Evolutionary conservation across 2,329 filamentous ascomycete species (phyloP).

Genomic region (Zymoseptoria pseudotritici): DNA sequence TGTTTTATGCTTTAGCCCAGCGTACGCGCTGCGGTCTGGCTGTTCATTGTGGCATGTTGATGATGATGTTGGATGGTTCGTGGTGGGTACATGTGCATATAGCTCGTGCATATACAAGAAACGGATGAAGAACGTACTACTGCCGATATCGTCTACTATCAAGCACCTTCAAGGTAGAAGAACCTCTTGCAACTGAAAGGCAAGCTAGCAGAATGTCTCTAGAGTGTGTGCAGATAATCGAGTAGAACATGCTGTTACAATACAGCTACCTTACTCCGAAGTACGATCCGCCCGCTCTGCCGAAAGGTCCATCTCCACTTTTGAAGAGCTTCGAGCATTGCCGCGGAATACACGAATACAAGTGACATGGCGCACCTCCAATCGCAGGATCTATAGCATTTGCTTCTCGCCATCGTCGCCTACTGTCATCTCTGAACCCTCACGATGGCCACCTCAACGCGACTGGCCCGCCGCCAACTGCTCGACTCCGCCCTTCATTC

Average conservation of each 20-base stretch:
- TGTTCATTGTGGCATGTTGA: background rate
- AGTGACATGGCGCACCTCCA: background rate
- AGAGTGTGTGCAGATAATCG: too few species aligned
- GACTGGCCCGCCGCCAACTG: conserved; percentile 13
- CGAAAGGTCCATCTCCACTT: background rate
- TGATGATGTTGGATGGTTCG: background rate
- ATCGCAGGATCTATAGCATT: background rate
- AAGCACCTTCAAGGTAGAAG: too few species aligned
- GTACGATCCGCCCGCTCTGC: background rate
- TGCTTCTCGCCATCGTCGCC: background rate
- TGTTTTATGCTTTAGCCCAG: background rate
- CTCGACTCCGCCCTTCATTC: conserved; percentile 8
- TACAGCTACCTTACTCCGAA: background rate
- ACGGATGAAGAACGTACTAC: background rate
- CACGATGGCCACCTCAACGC: conserved; percentile 28
- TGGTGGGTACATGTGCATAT: background rate
- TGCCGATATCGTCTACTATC: too few species aligned
- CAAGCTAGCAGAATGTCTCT: too few species aligned
- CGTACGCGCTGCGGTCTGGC: conserved; percentile 6
- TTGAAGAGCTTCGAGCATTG: background rate
- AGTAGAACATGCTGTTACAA: too few species aligned
- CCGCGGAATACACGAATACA: background rate
- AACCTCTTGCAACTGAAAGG: too few species aligned
- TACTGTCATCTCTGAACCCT: conserved; percentile 2
- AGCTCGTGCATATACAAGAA: background rate